Evolutionary conservation across 1,139 yeast genomes (phyloP).

Genomic region (Meyerozyma smithsonii): DNA sequence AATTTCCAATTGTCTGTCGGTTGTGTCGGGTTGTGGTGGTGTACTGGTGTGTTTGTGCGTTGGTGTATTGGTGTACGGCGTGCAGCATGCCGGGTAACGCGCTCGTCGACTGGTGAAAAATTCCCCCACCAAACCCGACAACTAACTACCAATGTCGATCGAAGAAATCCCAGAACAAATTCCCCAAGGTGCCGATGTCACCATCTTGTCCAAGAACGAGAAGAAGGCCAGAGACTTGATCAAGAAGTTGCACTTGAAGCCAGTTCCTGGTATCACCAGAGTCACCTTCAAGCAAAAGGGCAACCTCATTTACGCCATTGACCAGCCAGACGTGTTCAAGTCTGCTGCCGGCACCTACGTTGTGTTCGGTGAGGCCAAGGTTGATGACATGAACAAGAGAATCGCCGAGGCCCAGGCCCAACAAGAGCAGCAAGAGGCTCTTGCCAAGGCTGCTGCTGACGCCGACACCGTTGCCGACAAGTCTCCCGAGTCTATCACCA

Average conservation of each 20-base stretch:
- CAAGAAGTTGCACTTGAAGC: conserved; percentile 86
- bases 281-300: conserved; percentile 95
- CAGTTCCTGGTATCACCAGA: conserved; percentile 88
- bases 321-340: conserved; percentile 91
- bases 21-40: background rate
- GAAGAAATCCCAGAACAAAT: conserved; percentile 68
- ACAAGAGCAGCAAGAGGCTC: conserved; percentile 55
- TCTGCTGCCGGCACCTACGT: conserved; percentile 92
- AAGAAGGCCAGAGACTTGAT: conserved; percentile 93
- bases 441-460: conserved; percentile 48
- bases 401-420: conserved; percentile 56
- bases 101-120: conserved; percentile 1
- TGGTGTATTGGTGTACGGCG: background rate
- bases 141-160: conserved; percentile 36
- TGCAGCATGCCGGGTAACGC: background rate
- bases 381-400: conserved; percentile 85
- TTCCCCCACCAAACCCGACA: background rate
- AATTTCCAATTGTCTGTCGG: background rate
- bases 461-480: conserved; percentile 35
- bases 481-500: conserved; percentile 79
- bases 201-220: conserved; percentile 84
- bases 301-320: conserved; percentile 89
- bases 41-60: background rate
- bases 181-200: conserved; percentile 86
- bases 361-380: conserved; percentile 97